These are phyloP conservation scores for Dictyophora rubrovolvata DNA, from an alignment of 768 basidiomycete species.

Conservation along the genomic window DNA sequence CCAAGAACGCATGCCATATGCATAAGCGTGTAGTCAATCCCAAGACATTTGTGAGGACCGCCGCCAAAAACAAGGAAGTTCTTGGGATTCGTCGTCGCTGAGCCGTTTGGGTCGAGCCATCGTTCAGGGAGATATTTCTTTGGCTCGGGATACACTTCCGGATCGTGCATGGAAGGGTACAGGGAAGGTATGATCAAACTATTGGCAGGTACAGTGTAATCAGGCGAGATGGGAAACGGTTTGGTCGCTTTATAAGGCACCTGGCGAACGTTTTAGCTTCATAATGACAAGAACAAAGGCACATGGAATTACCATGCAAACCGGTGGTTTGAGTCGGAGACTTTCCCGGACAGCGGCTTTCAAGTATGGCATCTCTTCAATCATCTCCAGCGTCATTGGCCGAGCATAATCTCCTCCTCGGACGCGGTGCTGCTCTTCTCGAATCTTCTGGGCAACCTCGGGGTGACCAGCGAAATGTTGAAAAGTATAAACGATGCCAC, in stretches of 20 bases:
- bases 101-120: constrained; percentile 74
- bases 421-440: constrained; percentile 81
- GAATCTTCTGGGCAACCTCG: constrained; percentile 76
- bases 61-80: constrained; percentile 95
- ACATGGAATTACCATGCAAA: constrained; percentile 75
- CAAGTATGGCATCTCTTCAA: constrained; percentile 90
- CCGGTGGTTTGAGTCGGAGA: constrained; percentile 84
- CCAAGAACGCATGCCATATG: constrained; percentile 83
- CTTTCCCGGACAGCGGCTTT: constrained; percentile 91
- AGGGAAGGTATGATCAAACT: constrained; percentile 95
- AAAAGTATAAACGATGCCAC: constrained; percentile 90
- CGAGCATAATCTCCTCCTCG: constrained; percentile 67
- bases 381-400: constrained; percentile 75
- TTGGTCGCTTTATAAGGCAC: constrained; percentile 87
- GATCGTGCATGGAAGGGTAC: constrained; percentile 89
- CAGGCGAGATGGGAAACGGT: constrained; percentile 83
- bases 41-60: constrained; percentile 89
- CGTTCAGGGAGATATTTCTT: constrained; percentile 79
- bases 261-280: constrained; percentile 26
- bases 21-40: constrained; percentile 84
- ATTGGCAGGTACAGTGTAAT: constrained; percentile 84
- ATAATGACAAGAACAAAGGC: neutral
- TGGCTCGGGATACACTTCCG: constrained; percentile 77
- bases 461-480: constrained; percentile 94
- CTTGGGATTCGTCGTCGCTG: constrained; percentile 76